phyloP scores from a whole-genome alignment of 148 eudicot genomes.

The Hydrangea macrophylla region DNA sequence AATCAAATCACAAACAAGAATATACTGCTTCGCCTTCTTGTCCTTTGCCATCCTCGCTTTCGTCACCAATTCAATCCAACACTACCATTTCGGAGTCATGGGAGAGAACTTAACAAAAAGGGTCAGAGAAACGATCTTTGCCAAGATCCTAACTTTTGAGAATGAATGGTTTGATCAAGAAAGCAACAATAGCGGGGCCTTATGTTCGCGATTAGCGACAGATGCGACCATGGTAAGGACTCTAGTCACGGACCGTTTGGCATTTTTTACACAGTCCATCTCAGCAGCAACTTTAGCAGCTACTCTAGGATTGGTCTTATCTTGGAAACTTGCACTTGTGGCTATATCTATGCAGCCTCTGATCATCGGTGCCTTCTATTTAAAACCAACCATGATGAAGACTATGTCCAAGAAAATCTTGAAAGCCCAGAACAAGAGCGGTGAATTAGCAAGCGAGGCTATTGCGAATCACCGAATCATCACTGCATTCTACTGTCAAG shows the following conservation, averaged over 20 bases:
- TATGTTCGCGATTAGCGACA: constrained; percentile 16
- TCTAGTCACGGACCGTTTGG: constrained; percentile 17
- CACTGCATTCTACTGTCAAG: constrained; percentile 12
- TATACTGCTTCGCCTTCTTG: constrained; percentile 9
- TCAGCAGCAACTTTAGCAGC: background rate
- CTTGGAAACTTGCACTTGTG: constrained; percentile 23
- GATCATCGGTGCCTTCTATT: constrained; percentile 12
- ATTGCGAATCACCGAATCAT: constrained; percentile 19
- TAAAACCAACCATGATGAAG: constrained; percentile 7
- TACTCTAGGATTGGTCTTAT: background rate
- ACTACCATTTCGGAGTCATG: constrained; percentile 16
- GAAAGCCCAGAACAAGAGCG: constrained; percentile 13
- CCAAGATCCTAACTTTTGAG: constrained; percentile 21
- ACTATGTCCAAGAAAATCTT: constrained; percentile 17
- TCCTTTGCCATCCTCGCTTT: background rate
- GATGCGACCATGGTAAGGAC: constrained; percentile 13
- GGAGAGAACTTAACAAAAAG: constrained; percentile 21
- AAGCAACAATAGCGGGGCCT: constrained; percentile 19
- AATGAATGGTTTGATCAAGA: constrained; percentile 26
- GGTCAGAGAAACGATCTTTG: constrained; percentile 12
- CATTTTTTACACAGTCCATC: constrained; percentile 10
- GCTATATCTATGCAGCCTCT: constrained; percentile 15
- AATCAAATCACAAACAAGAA: constrained; percentile 12
- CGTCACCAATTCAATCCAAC: constrained; percentile 18
- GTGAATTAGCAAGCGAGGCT: constrained; percentile 21